Percentiles rank a stretch among this genome's conserved stretches.
phyloP scores from a whole-genome alignment of 768 basidiomycete genomes.

The Naganishia randhawae region DNA sequence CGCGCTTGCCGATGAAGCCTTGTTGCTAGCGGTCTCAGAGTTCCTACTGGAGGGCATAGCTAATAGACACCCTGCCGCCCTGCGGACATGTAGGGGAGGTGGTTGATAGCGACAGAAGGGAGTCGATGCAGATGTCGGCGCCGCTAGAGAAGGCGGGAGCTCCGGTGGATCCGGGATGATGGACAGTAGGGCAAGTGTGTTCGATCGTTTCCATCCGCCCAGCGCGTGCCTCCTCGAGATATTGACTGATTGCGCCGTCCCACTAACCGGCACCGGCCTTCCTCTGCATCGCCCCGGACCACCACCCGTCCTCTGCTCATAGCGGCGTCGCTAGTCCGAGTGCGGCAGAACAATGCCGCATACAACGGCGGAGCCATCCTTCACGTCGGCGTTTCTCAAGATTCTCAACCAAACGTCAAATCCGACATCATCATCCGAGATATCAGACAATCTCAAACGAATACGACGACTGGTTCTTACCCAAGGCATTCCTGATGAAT shows the following conservation, averaged over 20 bases:
- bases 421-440: conserved; percentile 25
- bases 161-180: neutral
- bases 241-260: too few species aligned
- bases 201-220: neutral
- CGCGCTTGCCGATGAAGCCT: neutral
- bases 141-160: neutral
- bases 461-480: conserved; percentile 76
- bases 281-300: too few species aligned
- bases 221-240: neutral
- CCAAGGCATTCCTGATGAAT: conserved; percentile 15
- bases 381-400: conserved; percentile 3
- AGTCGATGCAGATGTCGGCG: neutral
- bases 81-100: neutral
- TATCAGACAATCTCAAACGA: conserved; percentile 57
- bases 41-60: conserved; percentile 5
- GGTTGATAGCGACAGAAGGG: neutral
- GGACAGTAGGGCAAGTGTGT: neutral
- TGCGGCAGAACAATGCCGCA: neutral
- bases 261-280: too few species aligned
- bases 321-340: neutral
- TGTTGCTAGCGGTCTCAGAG: neutral
- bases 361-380: neutral
- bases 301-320: neutral
- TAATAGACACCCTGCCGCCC: neutral
- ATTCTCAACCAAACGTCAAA: conserved; percentile 11